phyloP scores from a whole-genome alignment of 2,329 filamentous ascomycete species.

The Diplodia seriata region DNA sequence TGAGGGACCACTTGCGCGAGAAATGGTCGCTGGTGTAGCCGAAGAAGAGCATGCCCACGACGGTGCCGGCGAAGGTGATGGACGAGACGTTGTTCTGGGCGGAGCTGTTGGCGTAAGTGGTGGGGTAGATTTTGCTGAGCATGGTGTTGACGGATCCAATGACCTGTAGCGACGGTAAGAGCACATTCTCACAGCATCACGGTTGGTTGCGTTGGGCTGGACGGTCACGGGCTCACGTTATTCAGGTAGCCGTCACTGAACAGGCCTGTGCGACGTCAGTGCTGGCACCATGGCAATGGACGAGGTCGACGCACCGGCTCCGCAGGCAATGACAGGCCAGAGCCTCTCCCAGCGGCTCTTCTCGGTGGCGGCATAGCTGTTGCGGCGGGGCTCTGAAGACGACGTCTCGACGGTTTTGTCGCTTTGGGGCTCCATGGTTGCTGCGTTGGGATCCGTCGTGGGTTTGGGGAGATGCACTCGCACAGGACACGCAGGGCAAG shows the following conservation, averaged over 20 bases:
- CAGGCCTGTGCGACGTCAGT: conserved; percentile 67
- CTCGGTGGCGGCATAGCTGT: conserved; percentile 38
- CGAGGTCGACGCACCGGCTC: conserved; percentile 44
- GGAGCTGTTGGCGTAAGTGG: conserved; percentile 70
- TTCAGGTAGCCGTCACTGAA: conserved; percentile 95
- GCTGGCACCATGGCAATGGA: too few species aligned
- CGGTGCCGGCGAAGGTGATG: conserved; percentile 86
- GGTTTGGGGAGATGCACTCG: background rate
- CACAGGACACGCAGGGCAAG: background rate
- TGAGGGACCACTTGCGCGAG: conserved; percentile 81
- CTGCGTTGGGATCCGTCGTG: conserved; percentile 10
- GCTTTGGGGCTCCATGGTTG: conserved; percentile 11
- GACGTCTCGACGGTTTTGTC: conserved; percentile 14
- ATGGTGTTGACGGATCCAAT: conserved; percentile 88
- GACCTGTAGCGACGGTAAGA: conserved; percentile 59
- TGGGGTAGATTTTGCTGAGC: conserved; percentile 71
- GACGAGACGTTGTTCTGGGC: conserved; percentile 77
- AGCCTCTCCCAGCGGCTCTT: conserved; percentile 54
- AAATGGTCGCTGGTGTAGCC: conserved; percentile 83
- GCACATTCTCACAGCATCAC: background rate
- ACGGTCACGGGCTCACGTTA: conserved; percentile 63
- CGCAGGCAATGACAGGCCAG: conserved; percentile 84
- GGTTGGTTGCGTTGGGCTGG: background rate
- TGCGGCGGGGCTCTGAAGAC: conserved; percentile 4
- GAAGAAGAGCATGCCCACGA: conserved; percentile 81